Base-by-base conservation (phyloP, 2,329 filamentous ascomycete genomes). In the Chaetomium globosum region DNA sequence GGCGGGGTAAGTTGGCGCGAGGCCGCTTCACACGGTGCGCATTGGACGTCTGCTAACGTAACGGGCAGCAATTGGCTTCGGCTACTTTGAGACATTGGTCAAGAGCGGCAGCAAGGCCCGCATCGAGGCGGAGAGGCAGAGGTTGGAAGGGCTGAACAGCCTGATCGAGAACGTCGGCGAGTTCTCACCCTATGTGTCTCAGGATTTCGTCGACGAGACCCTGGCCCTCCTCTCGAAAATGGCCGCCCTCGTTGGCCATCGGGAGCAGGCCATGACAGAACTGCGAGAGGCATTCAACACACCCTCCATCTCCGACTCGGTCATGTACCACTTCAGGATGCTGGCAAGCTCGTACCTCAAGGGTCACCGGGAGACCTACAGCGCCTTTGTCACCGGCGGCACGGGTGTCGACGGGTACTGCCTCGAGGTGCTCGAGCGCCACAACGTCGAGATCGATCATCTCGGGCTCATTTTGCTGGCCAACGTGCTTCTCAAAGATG, bases 31-130 rank as follows among this genome's bases (percentile, higher is more conserved):
- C 43, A 13, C 39, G 10, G 33, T 51, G 52, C 28, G 49, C 53
- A n/a, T 59, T 30, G 48, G 43, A 26, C 39, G 43, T 55, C 31
- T 60, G 63, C 71, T 73, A 64, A 74, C 67, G 13, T 23, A 26
- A 43, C 59, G 48, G 67, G 43, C 76, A 98, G 95, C 94, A 59
- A 90, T 97, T 75, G 93, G 89, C 28, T 99, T 96, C 77, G 89
- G 88, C 69, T 98, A 97, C 77, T 97, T 96, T 75, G 95, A 99
- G 78, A 89, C 87, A 54, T 83, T 98, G 62, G 82, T 94, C 72
- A 85, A 87, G 69, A 80, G 85, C 55, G 87, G 86, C 71, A 87
- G 92, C 75, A 80, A 81, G 64, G 80, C 80, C 68, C 86, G 87
- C 70, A 81, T 96, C 65, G 82, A 88, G 43, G 84, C 84, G 70